Evolutionary conservation across 306 rosid genomes (phyloP).

Genomic region (Acacia acuminata): DNA sequence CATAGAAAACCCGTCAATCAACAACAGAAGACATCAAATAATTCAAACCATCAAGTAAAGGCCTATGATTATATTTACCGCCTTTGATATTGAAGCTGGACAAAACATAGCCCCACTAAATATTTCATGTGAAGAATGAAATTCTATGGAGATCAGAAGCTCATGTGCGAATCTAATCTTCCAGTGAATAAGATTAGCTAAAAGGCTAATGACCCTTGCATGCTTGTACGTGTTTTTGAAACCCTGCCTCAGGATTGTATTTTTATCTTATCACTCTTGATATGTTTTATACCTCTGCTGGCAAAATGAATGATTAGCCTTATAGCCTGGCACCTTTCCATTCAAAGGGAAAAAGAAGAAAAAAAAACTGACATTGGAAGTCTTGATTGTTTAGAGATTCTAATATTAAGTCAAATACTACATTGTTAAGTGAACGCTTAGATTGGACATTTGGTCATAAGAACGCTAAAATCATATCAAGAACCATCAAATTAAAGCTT

Average conservation of each 20-base stretch:
- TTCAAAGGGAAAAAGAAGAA: too few species aligned
- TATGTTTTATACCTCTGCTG: too few species aligned
- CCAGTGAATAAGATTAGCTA: neutral
- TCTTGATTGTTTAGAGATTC: neutral
- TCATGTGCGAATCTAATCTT: neutral
- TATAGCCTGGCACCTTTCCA: too few species aligned
- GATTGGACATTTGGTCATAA: neutral
- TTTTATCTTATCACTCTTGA: too few species aligned
- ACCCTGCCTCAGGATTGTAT: too few species aligned
- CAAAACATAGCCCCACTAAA: neutral
- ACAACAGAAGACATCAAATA: neutral
- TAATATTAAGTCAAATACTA: neutral
- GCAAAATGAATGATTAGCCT: too few species aligned
- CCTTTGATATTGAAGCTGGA: neutral
- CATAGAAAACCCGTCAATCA: neutral
- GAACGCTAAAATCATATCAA: neutral
- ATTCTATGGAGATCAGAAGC: neutral
- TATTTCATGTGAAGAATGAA: neutral
- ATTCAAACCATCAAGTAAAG: neutral
- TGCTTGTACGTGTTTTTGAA: too few species aligned
- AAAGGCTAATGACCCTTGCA: neutral
- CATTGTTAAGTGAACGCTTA: neutral
- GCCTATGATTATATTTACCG: neutral
- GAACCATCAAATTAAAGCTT: neutral
- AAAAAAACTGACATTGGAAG: neutral